These are phyloP conservation scores for Cucumis cinereus DNA, from an alignment of 306 rosid genomes.

Conservation along the genomic window DNA sequence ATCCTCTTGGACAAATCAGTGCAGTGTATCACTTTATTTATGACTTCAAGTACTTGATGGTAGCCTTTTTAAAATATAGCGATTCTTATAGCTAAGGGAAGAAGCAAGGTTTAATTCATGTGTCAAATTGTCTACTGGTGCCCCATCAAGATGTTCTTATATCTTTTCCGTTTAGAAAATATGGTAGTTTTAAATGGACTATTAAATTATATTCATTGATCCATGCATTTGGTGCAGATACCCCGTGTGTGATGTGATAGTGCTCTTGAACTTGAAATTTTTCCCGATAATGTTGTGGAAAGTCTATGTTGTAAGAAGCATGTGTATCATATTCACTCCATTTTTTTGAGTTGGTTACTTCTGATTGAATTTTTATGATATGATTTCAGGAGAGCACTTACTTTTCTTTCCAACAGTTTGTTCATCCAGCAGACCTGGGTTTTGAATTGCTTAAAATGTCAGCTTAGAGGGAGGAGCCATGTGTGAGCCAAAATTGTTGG, in stretches of 20 bases:
- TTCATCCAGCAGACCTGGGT: conserved; percentile 83
- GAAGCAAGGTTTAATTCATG: neutral
- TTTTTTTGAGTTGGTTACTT: too few relatives aligned
- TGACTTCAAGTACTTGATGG: neutral
- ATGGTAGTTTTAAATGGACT: neutral
- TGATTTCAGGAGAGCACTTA: neutral
- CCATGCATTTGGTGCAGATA: neutral
- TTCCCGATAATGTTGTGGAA: neutral
- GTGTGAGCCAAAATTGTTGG: conserved; percentile 93
- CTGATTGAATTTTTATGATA: neutral
- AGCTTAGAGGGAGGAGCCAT: conserved; percentile 94
- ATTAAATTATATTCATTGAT: neutral
- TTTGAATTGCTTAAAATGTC: conserved; percentile 78
- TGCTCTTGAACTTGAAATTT: neutral
- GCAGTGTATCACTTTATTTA: neutral
- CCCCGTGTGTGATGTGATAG: neutral
- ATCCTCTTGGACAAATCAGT: neutral
- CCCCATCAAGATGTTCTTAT: neutral
- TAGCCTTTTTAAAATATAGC: neutral
- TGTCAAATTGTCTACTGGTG: neutral
- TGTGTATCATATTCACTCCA: neutral
- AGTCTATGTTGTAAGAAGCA: neutral
- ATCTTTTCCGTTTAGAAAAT: neutral
- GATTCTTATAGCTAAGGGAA: neutral
- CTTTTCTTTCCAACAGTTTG: conserved; percentile 34